Conservation (phyloP, 2,329 filamentous ascomycete genomes). For the Nemania sp. region DNA sequence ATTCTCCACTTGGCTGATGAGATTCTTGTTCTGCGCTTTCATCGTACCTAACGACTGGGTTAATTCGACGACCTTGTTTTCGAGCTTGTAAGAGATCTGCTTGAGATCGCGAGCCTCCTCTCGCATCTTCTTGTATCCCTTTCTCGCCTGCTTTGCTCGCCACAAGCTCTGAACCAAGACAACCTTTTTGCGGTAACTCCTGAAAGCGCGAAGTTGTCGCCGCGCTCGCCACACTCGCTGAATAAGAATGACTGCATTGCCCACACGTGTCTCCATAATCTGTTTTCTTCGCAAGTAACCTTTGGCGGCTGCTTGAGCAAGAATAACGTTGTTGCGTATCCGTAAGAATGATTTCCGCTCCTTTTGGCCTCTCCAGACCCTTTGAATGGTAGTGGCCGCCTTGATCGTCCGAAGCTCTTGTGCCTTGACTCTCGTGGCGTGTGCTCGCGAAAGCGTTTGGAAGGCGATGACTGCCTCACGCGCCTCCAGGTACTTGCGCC, state of each 20-base stretch:
- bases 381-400: slow-evolving; percentile 91
- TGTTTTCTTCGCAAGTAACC: slow-evolving; percentile 88
- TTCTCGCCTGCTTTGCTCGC: slow-evolving; percentile 81
- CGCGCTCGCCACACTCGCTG: slow-evolving; percentile 88
- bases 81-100: slow-evolving; percentile 98
- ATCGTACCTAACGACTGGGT: slow-evolving; percentile 91
- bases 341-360: slow-evolving; percentile 78
- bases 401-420: slow-evolving; percentile 81
- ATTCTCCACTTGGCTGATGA: slow-evolving; percentile 87
- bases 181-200: slow-evolving; percentile 86
- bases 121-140: slow-evolving; percentile 84
- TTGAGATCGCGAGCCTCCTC: slow-evolving; percentile 98
- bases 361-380: slow-evolving; percentile 91
- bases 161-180: slow-evolving; percentile 89
- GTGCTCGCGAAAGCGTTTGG: slow-evolving; percentile 77
- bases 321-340: slow-evolving; percentile 81
- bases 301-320: slow-evolving; percentile 88
- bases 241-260: slow-evolving; percentile 87
- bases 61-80: slow-evolving; percentile 99
- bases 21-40: slow-evolving; percentile 91
- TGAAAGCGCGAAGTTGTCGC: slow-evolving; percentile 77
- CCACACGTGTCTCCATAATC: slow-evolving; percentile 90
- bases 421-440: slow-evolving; percentile 74
- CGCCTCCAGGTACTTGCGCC: slow-evolving; percentile 85
- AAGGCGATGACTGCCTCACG: slow-evolving; percentile 78